These are phyloP conservation scores for Schizophyllum commune DNA, from an alignment of 1,284 basidiomycete species.

Conservation along the genomic window DNA sequence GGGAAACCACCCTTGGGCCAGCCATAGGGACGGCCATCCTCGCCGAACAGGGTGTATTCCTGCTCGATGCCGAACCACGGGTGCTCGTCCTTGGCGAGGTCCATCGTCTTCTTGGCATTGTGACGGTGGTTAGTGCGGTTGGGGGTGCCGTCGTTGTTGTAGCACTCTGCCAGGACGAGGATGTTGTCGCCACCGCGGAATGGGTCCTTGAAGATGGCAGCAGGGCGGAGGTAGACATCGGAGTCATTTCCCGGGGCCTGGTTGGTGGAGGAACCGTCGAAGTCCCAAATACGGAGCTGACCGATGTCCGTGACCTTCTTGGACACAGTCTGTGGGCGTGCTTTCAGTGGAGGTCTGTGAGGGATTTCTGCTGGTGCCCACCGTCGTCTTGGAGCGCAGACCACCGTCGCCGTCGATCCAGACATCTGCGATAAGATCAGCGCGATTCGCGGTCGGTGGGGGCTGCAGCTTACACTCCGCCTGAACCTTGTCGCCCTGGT, in stretches of 20 bases:
- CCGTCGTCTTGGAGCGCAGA: conserved; percentile 91
- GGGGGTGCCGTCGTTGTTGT: conserved; percentile 98
- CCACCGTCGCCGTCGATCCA: conserved; percentile 94
- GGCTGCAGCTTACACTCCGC: conserved; percentile 69
- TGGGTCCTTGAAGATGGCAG: conserved; percentile 96
- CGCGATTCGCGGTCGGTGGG: conserved; percentile 7
- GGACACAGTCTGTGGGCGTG: conserved; percentile 56
- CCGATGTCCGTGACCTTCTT: conserved; percentile 82
- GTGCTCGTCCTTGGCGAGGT: conserved; percentile 69
- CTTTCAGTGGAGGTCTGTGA: conserved; percentile 6
- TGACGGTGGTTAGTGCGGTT: conserved; percentile 97
- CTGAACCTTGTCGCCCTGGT: conserved; percentile 84
- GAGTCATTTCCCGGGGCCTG: conserved; percentile 95
- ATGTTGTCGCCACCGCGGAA: conserved; percentile 99
- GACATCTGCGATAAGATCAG: conserved; percentile 55
- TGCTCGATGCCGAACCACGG: conserved; percentile 99
- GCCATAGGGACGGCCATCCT: conserved; percentile 86
- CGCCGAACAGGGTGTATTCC: conserved; percentile 97
- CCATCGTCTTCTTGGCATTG: conserved; percentile 89
- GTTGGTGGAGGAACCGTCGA: conserved; percentile 96
- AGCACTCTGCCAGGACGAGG: conserved; percentile 93
- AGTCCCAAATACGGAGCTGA: conserved; percentile 95
- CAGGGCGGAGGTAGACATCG: conserved; percentile 96
- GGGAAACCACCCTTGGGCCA: conserved; percentile 99
- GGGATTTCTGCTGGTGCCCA: conserved; percentile 24